A percentile compares a stretch with the other conserved stretches of the same genome.
Conservation (phyloP, 2,329 filamentous ascomycete genomes). For the Phyllosticta ampelicida region DNA sequence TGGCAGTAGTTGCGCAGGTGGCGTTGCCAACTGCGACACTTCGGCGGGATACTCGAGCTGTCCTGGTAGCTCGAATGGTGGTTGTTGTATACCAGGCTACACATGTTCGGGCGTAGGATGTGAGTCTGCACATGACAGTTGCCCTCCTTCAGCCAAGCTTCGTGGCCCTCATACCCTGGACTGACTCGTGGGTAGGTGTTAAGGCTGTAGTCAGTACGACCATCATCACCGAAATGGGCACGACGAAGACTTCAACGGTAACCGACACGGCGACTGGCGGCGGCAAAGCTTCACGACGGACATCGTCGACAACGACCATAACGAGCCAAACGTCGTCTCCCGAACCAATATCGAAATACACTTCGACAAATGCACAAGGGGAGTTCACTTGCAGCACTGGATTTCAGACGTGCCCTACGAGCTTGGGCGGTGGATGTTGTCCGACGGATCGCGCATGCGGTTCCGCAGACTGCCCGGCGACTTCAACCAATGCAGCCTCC, state of each 20-base stretch:
- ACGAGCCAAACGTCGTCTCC: slow-evolving; percentile 24
- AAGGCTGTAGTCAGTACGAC: slow-evolving; percentile 16
- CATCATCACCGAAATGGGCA: slow-evolving; percentile 12
- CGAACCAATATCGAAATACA: background rate
- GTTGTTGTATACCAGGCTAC: slow-evolving; percentile 65
- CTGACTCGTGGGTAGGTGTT: slow-evolving; percentile 12
- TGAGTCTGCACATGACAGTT: slow-evolving; percentile 24
- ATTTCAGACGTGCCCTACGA: slow-evolving; percentile 36
- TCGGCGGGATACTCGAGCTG: slow-evolving; percentile 53
- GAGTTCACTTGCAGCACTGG: slow-evolving; percentile 30
- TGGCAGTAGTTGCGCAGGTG: slow-evolving; percentile 52
- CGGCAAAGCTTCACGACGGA: slow-evolving; percentile 3
- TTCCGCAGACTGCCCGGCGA: slow-evolving; percentile 28
- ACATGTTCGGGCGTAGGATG: slow-evolving; percentile 61
- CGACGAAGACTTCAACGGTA: slow-evolving; percentile 9
- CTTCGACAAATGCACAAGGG: background rate
- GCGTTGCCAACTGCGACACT: slow-evolving; percentile 49
- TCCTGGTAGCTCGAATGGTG: slow-evolving; percentile 54
- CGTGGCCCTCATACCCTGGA: background rate
- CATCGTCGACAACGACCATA: slow-evolving; percentile 14
- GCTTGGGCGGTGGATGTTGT: slow-evolving; percentile 40
- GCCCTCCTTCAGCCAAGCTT: background rate
- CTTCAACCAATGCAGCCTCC: slow-evolving; percentile 17
- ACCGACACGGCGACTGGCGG: slow-evolving; percentile 9
- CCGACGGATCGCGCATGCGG: slow-evolving; percentile 35